Evolutionary conservation across 1,284 basidiomycete species (phyloP), one percentile per base, ranked within the genome.

Genomic region (Puccinia hordei): DNA sequence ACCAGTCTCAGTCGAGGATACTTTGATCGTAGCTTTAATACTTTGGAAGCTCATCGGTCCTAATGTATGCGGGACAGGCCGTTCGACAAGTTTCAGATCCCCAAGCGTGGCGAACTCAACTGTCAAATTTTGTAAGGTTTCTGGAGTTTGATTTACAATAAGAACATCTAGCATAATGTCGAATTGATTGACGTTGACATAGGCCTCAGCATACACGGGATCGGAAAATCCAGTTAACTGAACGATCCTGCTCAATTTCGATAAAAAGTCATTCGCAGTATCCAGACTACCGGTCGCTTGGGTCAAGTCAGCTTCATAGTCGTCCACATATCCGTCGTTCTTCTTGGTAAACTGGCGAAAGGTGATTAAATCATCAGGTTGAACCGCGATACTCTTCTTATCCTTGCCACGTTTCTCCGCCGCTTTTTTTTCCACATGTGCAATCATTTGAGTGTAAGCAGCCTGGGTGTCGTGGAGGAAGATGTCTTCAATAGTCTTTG

Each of bases 151-250:
- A 86, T 99, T 99, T 86, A 99, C 96, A 30, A 99, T 90, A 5
- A 99, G 89, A 24, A 99, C 94, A 84, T 99, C 96, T 91, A 98
- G 90, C 75, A 95, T 87, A 84, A 99, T 98, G 86, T 99, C 97
- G 85, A 99, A 99, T 75, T 96, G 95, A 83, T 98, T 94, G 85
- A 99, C 94, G 86, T 96, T 97, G 84, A 99, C 95, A 83, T 95
- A 95, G 0, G 96, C 96, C 86, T 99, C 97, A 6, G 96, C 95
- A 84, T 99, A 99, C 81, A 99, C 94, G 0, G 96, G 94, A 85
- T 99, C 97, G 33, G 95, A 98, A 88, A 99, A 99, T 44, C 95
- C 94, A 65, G 97, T 99, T 59, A 99, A 90, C 86, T 99, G 96
- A 13, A 95, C 92, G 82, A 99, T 97, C 59, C 94, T 90, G 84